phyloP scores from a whole-genome alignment of 2,329 filamentous ascomycete species.

The Trichoderma koningii region DNA sequence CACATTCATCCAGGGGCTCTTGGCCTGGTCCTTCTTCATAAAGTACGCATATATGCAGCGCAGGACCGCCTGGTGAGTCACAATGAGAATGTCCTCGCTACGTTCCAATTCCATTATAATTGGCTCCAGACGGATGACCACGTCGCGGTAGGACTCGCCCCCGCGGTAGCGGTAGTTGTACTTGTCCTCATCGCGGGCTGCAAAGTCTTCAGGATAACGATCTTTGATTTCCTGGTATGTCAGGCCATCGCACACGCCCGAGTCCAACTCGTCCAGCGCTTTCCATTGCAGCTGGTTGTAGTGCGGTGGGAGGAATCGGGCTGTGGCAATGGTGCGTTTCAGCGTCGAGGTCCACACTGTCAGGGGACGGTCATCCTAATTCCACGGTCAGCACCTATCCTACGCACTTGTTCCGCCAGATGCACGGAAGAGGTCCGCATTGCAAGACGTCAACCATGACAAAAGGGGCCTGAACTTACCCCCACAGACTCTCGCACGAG shows the following conservation, averaged over 20 bases:
- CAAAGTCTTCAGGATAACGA: conserved; percentile 89
- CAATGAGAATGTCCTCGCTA: conserved; percentile 94
- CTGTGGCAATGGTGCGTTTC: conserved; percentile 86
- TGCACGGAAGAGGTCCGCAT: not conserved
- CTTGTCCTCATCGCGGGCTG: conserved; percentile 94
- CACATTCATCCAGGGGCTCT: conserved; percentile 98
- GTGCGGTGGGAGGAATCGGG: conserved; percentile 74
- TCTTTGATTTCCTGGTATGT: conserved; percentile 96
- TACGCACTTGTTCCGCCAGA: not conserved
- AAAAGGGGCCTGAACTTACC: conserved; percentile 52
- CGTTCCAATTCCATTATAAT: conserved; percentile 99
- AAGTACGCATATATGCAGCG: conserved; percentile 99
- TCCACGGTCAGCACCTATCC: not conserved
- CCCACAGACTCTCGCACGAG: conserved; percentile 84
- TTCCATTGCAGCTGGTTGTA: conserved; percentile 99
- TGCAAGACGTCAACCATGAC: not conserved
- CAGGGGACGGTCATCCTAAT: conserved; percentile 59
- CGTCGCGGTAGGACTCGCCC: conserved; percentile 92
- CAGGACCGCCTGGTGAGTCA: conserved; percentile 95
- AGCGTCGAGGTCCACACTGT: conserved; percentile 66
- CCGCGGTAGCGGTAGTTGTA: conserved; percentile 99
- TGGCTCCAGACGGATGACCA: conserved; percentile 94
- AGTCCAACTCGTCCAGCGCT: conserved; percentile 94
- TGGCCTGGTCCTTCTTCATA: conserved; percentile 92
- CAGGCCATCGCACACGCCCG: conserved; percentile 92